Evolutionary conservation across 371 early-diverging fungal genomes (phyloP).

Genomic region (Rhizopus delemar): DNA sequence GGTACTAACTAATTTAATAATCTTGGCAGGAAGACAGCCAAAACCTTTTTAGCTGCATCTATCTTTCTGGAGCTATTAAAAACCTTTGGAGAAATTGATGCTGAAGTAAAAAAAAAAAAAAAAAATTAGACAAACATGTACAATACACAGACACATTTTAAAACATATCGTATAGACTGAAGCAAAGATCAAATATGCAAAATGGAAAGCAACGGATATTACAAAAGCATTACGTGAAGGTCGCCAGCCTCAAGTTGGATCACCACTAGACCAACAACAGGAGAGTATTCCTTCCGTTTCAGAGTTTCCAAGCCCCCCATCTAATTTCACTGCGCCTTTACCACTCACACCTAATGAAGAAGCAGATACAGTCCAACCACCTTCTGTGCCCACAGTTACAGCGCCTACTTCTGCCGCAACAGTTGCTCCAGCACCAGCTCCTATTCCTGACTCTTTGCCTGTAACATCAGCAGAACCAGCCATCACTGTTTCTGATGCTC

Average conservation of each 20-base stretch:
- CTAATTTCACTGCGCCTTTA: conserved; percentile 49
- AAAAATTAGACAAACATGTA: neutral
- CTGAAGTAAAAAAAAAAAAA: conserved; percentile 47
- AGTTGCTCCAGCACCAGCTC: neutral
- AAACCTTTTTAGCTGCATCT: conserved; percentile 82
- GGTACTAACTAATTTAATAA: too few species aligned
- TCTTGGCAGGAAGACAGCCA: conserved; percentile 74
- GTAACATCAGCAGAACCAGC: neutral
- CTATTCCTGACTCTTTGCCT: neutral
- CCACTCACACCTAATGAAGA: conserved; percentile 14
- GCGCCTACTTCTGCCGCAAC: neutral
- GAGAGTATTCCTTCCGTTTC: conserved; percentile 33
- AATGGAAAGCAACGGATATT: conserved; percentile 94
- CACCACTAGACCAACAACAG: conserved; percentile 47
- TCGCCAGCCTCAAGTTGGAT: conserved; percentile 67
- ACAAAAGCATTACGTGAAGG: conserved; percentile 91
- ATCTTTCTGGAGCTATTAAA: conserved; percentile 81
- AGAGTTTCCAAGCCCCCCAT: conserved; percentile 55
- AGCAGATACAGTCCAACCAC: neutral
- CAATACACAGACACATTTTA: neutral
- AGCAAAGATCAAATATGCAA: conserved; percentile 92
- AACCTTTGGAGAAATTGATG: conserved; percentile 78
- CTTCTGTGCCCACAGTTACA: conserved; percentile 8
- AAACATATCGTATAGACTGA: conserved; percentile 48
- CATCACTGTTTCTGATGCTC: neutral